phyloP scores from a whole-genome alignment of 805 yeast genomes.

The Barnettozyma populi region DNA sequence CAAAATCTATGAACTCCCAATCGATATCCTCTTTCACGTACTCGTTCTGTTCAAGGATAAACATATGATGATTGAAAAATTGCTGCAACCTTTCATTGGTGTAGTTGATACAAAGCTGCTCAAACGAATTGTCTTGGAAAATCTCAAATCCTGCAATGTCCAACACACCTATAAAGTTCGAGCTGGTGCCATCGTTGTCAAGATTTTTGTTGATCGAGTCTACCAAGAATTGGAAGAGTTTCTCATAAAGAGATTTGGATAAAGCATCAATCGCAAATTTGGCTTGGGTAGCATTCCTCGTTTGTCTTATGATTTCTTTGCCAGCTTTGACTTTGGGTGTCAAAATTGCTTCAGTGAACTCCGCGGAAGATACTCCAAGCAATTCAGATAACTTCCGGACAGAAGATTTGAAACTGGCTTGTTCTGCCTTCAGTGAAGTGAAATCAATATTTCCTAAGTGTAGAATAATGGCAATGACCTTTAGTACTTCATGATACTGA shows the following conservation, averaged over 20 bases:
- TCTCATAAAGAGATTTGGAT: conserved; percentile 82
- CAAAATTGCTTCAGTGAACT: conserved; percentile 54
- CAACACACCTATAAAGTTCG: conserved; percentile 81
- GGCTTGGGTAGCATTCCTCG: conserved; percentile 75
- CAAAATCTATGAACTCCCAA: conserved; percentile 95
- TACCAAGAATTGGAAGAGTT: conserved; percentile 73
- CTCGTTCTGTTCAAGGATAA: conserved; percentile 95
- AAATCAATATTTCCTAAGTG: conserved; percentile 85
- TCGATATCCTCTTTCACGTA: conserved; percentile 89
- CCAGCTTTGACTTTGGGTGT: conserved; percentile 91
- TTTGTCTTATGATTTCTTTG: conserved; percentile 73
- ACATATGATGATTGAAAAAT: conserved; percentile 96
- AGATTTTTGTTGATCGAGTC: conserved; percentile 67
- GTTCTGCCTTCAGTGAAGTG: conserved; percentile 61
- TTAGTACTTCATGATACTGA: conserved; percentile 56
- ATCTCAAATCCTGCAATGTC: conserved; percentile 99
- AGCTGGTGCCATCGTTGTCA: conserved; percentile 36
- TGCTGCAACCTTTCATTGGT: conserved; percentile 97
- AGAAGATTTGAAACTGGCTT: conserved; percentile 59
- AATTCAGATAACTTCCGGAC: conserved; percentile 50
- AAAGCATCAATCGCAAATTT: conserved; percentile 79
- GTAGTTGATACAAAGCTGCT: conserved; percentile 94
- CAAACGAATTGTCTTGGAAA: conserved; percentile 89
- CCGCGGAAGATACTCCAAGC: conserved; percentile 55
- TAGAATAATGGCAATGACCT: conserved; percentile 66